Conservation (phyloP, 163 green algal species). For the Chloromonas sp. region DNA sequence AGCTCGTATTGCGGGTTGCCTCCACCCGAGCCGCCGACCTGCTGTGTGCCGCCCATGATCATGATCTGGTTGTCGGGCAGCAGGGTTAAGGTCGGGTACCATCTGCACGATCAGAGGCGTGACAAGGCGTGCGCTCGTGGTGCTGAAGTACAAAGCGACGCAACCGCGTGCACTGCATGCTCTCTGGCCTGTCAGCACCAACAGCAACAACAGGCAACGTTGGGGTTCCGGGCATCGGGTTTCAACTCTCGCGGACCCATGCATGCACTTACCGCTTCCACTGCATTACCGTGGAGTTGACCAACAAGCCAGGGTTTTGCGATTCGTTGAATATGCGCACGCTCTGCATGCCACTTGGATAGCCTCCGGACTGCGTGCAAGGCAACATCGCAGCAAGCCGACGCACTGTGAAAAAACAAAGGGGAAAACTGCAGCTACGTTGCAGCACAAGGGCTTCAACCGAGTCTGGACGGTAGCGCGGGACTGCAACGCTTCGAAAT, state of each 20-base stretch:
- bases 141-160: too few relatives aligned
- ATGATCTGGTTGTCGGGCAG: slow-evolving; percentile 23
- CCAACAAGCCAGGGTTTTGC: not conserved
- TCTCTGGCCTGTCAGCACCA: too few relatives aligned
- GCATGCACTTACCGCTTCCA: not conserved
- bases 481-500: too few relatives aligned
- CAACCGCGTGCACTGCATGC: too few relatives aligned
- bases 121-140: too few relatives aligned
- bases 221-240: too few relatives aligned
- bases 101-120: not conserved
- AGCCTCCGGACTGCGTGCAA: not conserved
- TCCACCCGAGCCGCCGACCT: slow-evolving; percentile 17
- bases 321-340: not conserved
- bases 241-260: too few relatives aligned
- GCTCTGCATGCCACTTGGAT: not conserved
- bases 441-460: too few relatives aligned
- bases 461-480: too few relatives aligned
- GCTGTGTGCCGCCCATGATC: slow-evolving; percentile 38
- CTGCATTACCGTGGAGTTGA: not conserved
- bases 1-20: slow-evolving; percentile 30
- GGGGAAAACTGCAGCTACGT: too few relatives aligned
- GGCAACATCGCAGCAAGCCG: not conserved
- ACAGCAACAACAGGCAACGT: too few relatives aligned
- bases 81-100: slow-evolving; percentile 33
- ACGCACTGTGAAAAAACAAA: too few relatives aligned